Evolutionary conservation across 2,329 filamentous ascomycete genomes (phyloP), one percentile per base, ranked within the genome.

Genomic region (Mariannaea elegans): DNA sequence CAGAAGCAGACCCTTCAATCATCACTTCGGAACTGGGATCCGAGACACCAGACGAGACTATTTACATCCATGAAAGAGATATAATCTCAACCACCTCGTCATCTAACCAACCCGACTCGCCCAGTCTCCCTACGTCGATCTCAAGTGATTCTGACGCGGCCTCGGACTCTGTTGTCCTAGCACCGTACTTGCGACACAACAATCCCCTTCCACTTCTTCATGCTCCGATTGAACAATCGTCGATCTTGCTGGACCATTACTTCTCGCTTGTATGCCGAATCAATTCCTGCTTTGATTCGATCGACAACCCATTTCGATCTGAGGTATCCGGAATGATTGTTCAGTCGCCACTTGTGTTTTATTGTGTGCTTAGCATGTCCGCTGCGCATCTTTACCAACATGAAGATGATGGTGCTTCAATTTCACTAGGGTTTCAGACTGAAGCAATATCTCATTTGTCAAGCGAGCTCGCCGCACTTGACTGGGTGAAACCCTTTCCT

Each of bases 341-440:
- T 0, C 13, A 41, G 9, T 67, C 64, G 1, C 51, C 56, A 0
- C n/a, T 67, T 0, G 18, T 67, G 0, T 63, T 61, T 23, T 36
- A 65, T 13, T 57, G 56, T 12, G 45, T 59, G 4, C 13, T 67
- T 34, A 65, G 57, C 5, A 65, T 65, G 47, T 67, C 65, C 1
- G 65, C 65, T 0, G 63, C 65, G 1, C 65, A 67, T 16, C 44
- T 65, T 0, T 62, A 58, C 18, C 62, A 63, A 2, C n/a, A 59
- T 3, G 32, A 54, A 1, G 14, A 24, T 10, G 16, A 3, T 1
- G 7, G 3, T 5, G 3, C n/a, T 16, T 10, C 55, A 4, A 6
- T 63, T 14, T 42, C 52, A 0, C 36, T 66, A 1, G 13, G 10
- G 1, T 67, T 67, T 7, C 65, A 64, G 19, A 67, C 62, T 0